These are phyloP conservation scores for Protomyces inouyei DNA, from an alignment of 1,139 yeast genomes.

Conservation along the genomic window DNA sequence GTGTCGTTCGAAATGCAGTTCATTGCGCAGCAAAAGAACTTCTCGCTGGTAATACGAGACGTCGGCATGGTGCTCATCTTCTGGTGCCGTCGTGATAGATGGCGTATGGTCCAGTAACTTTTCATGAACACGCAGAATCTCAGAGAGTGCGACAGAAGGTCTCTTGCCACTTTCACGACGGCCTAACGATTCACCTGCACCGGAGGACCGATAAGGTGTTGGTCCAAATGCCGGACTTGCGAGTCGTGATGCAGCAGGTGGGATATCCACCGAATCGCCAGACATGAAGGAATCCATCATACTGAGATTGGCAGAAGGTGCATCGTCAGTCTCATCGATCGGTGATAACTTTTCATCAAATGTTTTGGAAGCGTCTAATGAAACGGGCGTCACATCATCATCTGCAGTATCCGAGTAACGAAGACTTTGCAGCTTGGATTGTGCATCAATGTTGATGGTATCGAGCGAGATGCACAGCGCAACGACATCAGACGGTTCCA, in stretches of 20 bases:
- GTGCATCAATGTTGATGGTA: slow-evolving; percentile 20
- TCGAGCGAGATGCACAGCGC: slow-evolving; percentile 39
- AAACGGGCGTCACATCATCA: slow-evolving; percentile 1
- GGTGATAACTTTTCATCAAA: background rate
- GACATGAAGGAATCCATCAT: background rate
- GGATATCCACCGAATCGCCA: background rate
- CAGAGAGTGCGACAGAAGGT: background rate
- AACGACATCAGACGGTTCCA: slow-evolving; percentile 40
- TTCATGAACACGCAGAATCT: slow-evolving; percentile 6
- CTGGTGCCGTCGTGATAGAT: background rate
- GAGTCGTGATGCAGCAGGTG: slow-evolving; percentile 9
- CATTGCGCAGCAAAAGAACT: slow-evolving; percentile 55
- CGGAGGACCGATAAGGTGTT: background rate
- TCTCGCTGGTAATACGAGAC: slow-evolving; percentile 46
- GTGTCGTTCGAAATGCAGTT: slow-evolving; percentile 57
- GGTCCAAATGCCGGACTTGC: slow-evolving; percentile 24
- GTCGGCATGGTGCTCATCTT: background rate
- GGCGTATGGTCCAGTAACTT: background rate
- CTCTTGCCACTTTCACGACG: background rate
- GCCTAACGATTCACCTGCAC: background rate
- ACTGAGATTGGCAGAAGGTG: background rate
- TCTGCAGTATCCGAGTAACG: background rate
- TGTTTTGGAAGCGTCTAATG: background rate
- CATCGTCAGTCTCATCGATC: background rate
- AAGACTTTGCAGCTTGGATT: background rate